Conservation (phyloP, 2,329 filamentous ascomycete genomes). For the Dendrostoma leiphaemia region DNA sequence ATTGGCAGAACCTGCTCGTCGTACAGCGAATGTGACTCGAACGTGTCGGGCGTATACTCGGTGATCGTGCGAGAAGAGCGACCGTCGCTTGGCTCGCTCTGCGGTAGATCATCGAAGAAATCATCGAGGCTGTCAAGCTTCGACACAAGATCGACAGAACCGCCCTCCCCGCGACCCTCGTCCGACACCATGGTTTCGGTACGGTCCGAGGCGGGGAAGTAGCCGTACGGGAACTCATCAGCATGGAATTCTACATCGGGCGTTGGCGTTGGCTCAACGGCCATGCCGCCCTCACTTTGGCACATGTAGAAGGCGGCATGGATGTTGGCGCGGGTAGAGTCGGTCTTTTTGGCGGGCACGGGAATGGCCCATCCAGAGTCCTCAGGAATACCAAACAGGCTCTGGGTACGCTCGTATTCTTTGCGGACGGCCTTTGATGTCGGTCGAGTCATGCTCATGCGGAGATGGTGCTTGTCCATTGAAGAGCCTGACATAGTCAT, state of each 20-base stretch:
- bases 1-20: slow-evolving; percentile 92
- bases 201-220: slow-evolving; percentile 69
- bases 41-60: slow-evolving; percentile 62
- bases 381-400: slow-evolving; percentile 93
- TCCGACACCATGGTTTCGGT: slow-evolving; percentile 94
- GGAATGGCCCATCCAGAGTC: slow-evolving; percentile 96
- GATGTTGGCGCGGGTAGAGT: slow-evolving; percentile 83
- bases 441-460: slow-evolving; percentile 96
- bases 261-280: slow-evolving; percentile 63
- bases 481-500: slow-evolving; percentile 91
- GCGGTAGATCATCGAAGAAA: slow-evolving; percentile 71
- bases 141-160: slow-evolving; percentile 79
- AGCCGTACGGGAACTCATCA: slow-evolving; percentile 82
- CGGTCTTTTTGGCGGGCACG: slow-evolving; percentile 84
- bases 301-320: slow-evolving; percentile 97
- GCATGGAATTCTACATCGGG: slow-evolving; percentile 90
- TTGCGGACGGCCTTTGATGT: slow-evolving; percentile 85
- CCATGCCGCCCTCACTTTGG: slow-evolving; percentile 61
- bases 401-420: slow-evolving; percentile 92
- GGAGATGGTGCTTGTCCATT: slow-evolving; percentile 89
- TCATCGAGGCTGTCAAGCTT: slow-evolving; percentile 78
- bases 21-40: slow-evolving; percentile 78
- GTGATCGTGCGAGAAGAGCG: slow-evolving; percentile 62
- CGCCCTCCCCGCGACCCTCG: slow-evolving; percentile 67
- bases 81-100: slow-evolving; percentile 59